These are phyloP conservation scores for Salmacisia buchloeana DNA, from an alignment of 1,284 basidiomycete genomes.

Conservation along the genomic window DNA sequence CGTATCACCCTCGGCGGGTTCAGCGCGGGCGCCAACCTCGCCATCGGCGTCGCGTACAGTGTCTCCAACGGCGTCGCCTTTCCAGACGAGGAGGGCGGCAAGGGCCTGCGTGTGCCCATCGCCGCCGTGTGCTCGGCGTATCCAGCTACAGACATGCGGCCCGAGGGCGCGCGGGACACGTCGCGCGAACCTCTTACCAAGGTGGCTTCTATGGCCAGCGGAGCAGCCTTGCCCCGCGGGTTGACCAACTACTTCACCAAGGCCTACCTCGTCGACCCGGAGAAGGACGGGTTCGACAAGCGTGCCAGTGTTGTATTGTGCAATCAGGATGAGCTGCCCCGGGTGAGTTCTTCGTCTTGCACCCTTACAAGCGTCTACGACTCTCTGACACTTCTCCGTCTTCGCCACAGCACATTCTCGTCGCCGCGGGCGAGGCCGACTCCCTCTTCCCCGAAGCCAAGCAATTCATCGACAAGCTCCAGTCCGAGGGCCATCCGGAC, in stretches of 20 bases:
- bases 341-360: not conserved
- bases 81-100: not conserved
- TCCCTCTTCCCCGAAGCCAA: conserved; percentile 30
- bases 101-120: conserved; percentile 15
- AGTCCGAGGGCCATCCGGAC: conserved; percentile 11
- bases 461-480: conserved; percentile 27
- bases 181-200: not conserved
- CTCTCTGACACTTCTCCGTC: not conserved
- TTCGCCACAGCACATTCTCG: conserved; percentile 24
- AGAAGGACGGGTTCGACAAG: conserved; percentile 7
- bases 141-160: conserved; percentile 28
- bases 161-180: conserved; percentile 15
- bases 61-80: not conserved
- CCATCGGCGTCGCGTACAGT: conserved; percentile 21
- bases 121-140: conserved; percentile 27
- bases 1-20: conserved; percentile 37
- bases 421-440: conserved; percentile 34
- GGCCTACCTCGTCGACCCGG: conserved; percentile 7
- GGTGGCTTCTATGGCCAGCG: not conserved
- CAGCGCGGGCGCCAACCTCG: conserved; percentile 41
- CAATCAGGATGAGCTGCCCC: not conserved
- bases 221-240: not conserved
- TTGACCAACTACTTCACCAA: not conserved
- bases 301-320: conserved; percentile 16
- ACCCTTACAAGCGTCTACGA: conserved; percentile 20